These are phyloP conservation scores for Neonothopanus nambi DNA, from an alignment of 1,284 basidiomycete species.

Conservation along the genomic window DNA sequence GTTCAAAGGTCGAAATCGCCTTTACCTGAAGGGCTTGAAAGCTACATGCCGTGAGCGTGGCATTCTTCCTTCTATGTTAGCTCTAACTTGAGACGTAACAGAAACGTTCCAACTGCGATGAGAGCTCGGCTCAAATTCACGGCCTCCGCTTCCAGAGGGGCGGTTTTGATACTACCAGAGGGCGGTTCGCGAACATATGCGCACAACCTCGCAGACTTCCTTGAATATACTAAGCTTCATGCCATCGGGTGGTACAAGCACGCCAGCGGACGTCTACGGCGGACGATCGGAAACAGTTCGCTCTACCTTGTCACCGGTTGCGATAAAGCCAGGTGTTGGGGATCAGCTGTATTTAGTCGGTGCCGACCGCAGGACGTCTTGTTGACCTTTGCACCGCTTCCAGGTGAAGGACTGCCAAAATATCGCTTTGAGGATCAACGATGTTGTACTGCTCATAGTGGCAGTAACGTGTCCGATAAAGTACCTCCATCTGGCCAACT, in stretches of 20 bases:
- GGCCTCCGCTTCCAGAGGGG: background rate
- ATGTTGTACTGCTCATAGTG: too few relatives aligned
- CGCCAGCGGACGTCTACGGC: background rate
- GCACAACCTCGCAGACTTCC: background rate
- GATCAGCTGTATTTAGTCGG: background rate
- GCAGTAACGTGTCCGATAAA: background rate
- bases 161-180: conserved; percentile 9
- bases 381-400: background rate
- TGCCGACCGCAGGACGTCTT: background rate
- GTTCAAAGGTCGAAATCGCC: background rate
- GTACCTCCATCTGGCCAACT: too few relatives aligned
- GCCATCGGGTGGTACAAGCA: conserved; percentile 9
- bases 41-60: too few relatives aligned
- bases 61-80: background rate
- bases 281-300: background rate
- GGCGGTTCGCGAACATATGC: conserved; percentile 1
- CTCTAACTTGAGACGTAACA: too few relatives aligned
- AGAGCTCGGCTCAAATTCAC: background rate
- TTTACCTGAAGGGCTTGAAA: background rate
- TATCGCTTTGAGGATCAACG: background rate
- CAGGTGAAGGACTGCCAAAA: background rate
- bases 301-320: conserved; percentile 13
- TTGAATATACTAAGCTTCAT: background rate
- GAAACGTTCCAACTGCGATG: background rate
- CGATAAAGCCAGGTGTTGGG: conserved; percentile 11